Base-by-base conservation (phyloP, 1,139 yeast species). In the Pichia sp. region DNA sequence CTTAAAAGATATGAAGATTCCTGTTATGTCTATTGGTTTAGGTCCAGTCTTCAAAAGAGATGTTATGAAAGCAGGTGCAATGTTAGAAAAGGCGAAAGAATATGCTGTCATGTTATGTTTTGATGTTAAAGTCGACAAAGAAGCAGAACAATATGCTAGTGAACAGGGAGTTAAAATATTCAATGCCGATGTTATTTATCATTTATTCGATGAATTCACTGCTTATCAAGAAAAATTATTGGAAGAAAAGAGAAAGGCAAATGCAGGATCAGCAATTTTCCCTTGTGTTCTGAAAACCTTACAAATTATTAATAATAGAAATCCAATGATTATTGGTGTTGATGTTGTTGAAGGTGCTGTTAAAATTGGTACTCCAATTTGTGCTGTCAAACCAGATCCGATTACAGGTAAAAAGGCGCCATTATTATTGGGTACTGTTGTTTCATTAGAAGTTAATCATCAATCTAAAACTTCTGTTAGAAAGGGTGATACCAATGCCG, bases 321-420 rank as follows among this genome's bases (percentile, higher is more conserved):
- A 91, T 71, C 99, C 99, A 55, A 93, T 93, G 98, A 90, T 93
- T 67, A 87, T 93, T 67, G 99, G 99, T 81, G 98, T 93, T 56
- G 99, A 93, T 70, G 96, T 93, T 58, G 70, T 80, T 50, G 98
- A 93, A 69, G 99, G 99, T 64, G 77, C 87, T 44, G 79, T 95
- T 47, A 82, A 93, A 60, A 70, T 87, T 49, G 99, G 99, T 54
- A 91, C 99, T 1, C 99, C 99, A 60, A 89, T 93, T 58, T 86
- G 96, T 74, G 93, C 95, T 31, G 97, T 93, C 51, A 90, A 91
- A 71, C 75, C 76, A 48, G 97, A 91, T 65, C 96, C 98, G 42
- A 76, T 76, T 18, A 87, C 96, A 2, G 88, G 88, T 61, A 83
- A 83, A 63, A 87, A 84, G 65, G 80, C 77, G 48, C 73, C 87